A percentile compares a stretch with the other conserved stretches of the same genome.
Evolutionary conservation across 2,329 filamentous ascomycete genomes (phyloP).

Genomic region (Dothideomycetes sp.): DNA sequence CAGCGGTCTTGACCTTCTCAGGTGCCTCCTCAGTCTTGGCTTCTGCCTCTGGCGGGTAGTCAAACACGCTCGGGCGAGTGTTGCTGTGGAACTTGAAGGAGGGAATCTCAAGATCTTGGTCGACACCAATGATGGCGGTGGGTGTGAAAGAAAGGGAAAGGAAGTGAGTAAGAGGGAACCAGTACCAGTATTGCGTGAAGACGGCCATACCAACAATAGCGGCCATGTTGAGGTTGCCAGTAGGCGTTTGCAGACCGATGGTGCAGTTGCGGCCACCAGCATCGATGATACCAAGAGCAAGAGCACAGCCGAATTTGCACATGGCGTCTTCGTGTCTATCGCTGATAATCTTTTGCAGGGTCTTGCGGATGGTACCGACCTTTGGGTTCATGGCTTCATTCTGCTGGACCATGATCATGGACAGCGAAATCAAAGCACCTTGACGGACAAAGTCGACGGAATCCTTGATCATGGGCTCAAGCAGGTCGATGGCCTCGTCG

Average conservation of each 20-base stretch:
- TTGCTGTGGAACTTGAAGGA: conserved; percentile 94
- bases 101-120: conserved; percentile 87
- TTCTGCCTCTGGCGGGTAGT: conserved; percentile 95
- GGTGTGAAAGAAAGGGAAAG: conserved; percentile 92
- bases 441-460: conserved; percentile 97
- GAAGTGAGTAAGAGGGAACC: conserved; percentile 99
- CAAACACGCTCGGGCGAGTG: conserved; percentile 87
- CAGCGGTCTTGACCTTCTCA: conserved; percentile 87
- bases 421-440: conserved; percentile 82
- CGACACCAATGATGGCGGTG: conserved; percentile 88
- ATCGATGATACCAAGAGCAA: conserved; percentile 94
- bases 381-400: conserved; percentile 99
- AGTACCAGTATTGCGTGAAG: conserved; percentile 99
- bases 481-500: conserved; percentile 88
- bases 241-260: conserved; percentile 94
- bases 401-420: conserved; percentile 99
- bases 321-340: conserved; percentile 98
- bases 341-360: conserved; percentile 82
- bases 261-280: conserved; percentile 97
- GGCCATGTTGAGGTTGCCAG: conserved; percentile 96
- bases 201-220: conserved; percentile 96
- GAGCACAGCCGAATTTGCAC: conserved; percentile 94
- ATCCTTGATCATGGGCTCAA: conserved; percentile 99
- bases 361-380: conserved; percentile 82
- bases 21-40: conserved; percentile 90